Evolutionary conservation across 805 yeast genomes (phyloP), one percentile per base, ranked within the genome.

Genomic region (Pichia membranifaciens): DNA sequence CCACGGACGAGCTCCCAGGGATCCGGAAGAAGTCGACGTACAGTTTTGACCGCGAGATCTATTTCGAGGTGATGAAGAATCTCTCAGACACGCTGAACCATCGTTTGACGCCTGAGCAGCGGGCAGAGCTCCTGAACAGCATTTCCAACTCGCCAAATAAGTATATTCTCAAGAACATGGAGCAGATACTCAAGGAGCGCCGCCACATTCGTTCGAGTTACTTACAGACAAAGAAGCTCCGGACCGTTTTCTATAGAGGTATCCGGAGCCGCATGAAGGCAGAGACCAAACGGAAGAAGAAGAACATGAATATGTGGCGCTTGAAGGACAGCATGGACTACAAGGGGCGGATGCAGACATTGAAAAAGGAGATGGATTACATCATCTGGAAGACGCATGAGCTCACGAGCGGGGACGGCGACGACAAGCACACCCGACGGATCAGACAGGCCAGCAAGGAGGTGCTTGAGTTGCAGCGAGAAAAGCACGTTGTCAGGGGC

Each of bases 41-140:
- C 28, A n/a, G 39, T 15, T 41, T 51, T 28, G 44, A 48, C 12
- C 45, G 46, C 4, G 47, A 36, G 9, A 39, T 40, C 15, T 54
- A 54, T 43, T 52, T 38, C 28, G 43, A 52, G 38, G 49, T 55
- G 10, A 52, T 55, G 44, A 47, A 46, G 20, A 55, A 55, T 31
- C 23, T 55, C n/a, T 51, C 55, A 7, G 25, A 33, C n/a, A 48
- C 32, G 13, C 37, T 55, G 33, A 48, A 38, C 35, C 36, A 51
- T n/a, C 44, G 35, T 16, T 41, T 55, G 33, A 41, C 48, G 10
- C 31, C 23, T 3, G 49, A 46, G 3, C 52, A 55, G 18, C 48
- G 50, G 35, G 48, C 37, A 3, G 29, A 25, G 3, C 48, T 55
- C 7, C 35, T 55, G n/a, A 43, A 34, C 15, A 51, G 45, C 17